Evolutionary conservation across 1,284 basidiomycete genomes (phyloP).

Genomic region (Porogramme epimiltina): DNA sequence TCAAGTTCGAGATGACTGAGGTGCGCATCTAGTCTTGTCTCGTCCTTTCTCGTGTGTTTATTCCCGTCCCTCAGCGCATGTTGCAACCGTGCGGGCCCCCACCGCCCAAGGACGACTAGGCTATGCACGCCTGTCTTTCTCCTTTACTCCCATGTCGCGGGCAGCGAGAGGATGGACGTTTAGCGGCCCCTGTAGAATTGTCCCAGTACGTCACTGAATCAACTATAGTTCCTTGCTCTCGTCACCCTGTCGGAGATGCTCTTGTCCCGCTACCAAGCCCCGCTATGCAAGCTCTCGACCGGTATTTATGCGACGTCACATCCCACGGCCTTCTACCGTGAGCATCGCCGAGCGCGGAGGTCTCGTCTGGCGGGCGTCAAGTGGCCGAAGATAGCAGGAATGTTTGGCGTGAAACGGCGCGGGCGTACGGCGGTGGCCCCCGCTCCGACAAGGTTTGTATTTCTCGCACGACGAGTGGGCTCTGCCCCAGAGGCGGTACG

Average conservation of each 20-base stretch:
- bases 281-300: no score
- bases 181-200: no score
- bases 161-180: no score
- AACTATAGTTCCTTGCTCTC: no score
- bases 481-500: not conserved
- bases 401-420: no score
- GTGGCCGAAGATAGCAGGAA: not conserved
- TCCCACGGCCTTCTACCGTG: not conserved
- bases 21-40: slow-evolving; percentile 45
- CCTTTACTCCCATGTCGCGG: no score
- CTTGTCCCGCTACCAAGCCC: no score
- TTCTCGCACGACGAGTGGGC: not conserved
- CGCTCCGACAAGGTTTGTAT: not conserved
- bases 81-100: slow-evolving; percentile 98
- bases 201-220: no score
- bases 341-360: not conserved
- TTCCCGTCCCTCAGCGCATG: slow-evolving; percentile 70
- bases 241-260: no score
- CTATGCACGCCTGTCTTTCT: not conserved
- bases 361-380: not conserved
- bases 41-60: not conserved
- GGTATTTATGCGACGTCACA: not conserved
- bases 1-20: slow-evolving; percentile 96
- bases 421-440: no score
- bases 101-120: slow-evolving; percentile 82